Evolutionary conservation across 495 filamentous ascomycete species (phyloP), one percentile per base, ranked within the genome.

Genomic region (Hypoxylon lenormandii): DNA sequence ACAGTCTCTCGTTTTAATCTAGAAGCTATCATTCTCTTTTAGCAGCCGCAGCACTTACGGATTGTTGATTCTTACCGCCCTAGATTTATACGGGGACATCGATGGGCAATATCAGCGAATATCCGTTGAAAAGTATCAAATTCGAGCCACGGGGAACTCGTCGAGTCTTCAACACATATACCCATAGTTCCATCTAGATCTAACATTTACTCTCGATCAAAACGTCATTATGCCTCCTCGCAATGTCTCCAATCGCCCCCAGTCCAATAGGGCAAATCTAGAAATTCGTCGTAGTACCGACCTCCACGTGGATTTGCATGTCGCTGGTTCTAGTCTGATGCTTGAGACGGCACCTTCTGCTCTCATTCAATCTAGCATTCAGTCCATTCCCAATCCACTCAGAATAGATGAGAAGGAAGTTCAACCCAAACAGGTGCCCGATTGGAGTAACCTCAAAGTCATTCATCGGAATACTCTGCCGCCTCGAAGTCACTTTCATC

Each of bases 381-480:
- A 36, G 1, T 48, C 28, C n/a, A 4, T 4, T 42, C 15, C n/a
- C 8, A 18, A 15, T 18, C n/a, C 36, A 12, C 10, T 37, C 21
- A 11, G 3, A n/a, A 4, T 21, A 28, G 38, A 33, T 8, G 16
- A 50, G 33, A 56, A 58, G 28, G 69, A 72, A 33, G 56, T 70
- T 15, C 59, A 72, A 23, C 76, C 76, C 3, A 49, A 63, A 15
- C 57, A 68, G n/a, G 53, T 66, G 5, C 84, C 86, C 0, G 86
- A 89, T 65, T 89, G 86, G 86, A 85, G 81, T 72, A 88, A 88
- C 69, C 80, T 86, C 48, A 68, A 81, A 22, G 80, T 91, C 51
- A 80, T 91, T 65, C 87, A 89, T 62, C 81, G 84, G 52, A 90
- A 90, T 69, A 87, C 84, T 3, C 77, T 90, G 4, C 82, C 84